Conservation (phyloP, 257 asterid genomes). For the Penstemon eatonii region DNA sequence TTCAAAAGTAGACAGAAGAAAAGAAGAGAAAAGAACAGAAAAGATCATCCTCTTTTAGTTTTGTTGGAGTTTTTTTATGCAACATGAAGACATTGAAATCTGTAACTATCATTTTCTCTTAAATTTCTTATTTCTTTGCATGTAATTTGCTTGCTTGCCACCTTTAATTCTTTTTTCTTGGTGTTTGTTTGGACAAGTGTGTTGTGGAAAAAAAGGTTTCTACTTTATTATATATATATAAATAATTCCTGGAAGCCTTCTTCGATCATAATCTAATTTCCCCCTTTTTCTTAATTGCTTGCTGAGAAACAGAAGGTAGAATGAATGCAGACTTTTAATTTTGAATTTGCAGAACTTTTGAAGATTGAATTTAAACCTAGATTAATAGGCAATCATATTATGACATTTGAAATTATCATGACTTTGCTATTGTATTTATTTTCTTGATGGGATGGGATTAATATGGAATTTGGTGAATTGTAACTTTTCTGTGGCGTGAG, state of each 20-base stretch:
- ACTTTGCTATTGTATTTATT: too few relatives aligned
- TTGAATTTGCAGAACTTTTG: neutral
- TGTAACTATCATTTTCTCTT: slow-evolving; percentile 37
- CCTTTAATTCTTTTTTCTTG: neutral
- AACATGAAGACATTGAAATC: slow-evolving; percentile 41
- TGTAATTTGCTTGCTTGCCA: slow-evolving; percentile 7
- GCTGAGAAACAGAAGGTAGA: slow-evolving; percentile 11
- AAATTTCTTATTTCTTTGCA: neutral
- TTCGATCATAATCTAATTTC: too few relatives aligned
- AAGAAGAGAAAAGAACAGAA: slow-evolving; percentile 21
- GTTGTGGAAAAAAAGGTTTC: neutral
- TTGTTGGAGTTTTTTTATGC: slow-evolving; percentile 21
- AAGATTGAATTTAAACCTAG: too few relatives aligned
- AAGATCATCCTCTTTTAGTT: slow-evolving; percentile 1
- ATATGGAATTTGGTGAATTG: too few relatives aligned
- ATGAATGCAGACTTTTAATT: neutral
- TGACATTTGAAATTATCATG: too few relatives aligned
- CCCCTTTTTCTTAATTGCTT: neutral
- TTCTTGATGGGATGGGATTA: too few relatives aligned
- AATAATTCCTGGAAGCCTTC: too few relatives aligned
- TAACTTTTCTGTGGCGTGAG: too few relatives aligned
- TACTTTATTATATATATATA: too few relatives aligned
- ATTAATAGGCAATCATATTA: too few relatives aligned
- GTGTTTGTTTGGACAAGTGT: neutral
- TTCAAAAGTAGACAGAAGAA: slow-evolving; percentile 21